These are phyloP conservation scores for Triticum urartu DNA, from an alignment of 176 grass and related monocot genomes.

Conservation along the genomic window DNA sequence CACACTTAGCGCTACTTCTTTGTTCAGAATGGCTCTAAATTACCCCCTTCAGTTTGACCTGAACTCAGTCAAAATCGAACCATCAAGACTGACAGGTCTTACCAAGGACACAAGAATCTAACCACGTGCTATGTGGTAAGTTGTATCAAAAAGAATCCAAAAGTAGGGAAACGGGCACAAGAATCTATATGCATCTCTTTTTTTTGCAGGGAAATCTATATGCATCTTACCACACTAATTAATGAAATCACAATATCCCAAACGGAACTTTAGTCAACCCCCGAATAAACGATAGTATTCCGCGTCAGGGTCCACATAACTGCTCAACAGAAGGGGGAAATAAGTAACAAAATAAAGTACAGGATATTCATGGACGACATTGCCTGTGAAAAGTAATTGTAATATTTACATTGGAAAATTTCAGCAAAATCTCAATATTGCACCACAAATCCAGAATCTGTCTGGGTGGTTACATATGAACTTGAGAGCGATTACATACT, in stretches of 20 bases:
- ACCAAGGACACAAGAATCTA: too few relatives aligned
- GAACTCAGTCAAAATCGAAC: not conserved
- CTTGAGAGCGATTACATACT: constrained; percentile 37
- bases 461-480: not conserved
- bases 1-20: not conserved
- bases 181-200: not conserved
- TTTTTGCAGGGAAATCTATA: not conserved
- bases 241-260: not conserved
- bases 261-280: not conserved
- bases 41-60: not conserved
- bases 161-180: too few relatives aligned
- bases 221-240: not conserved
- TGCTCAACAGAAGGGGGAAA: too few relatives aligned
- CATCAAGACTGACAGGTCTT: not conserved
- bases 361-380: not conserved
- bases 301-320: not conserved
- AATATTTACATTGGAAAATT: not conserved
- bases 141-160: too few relatives aligned
- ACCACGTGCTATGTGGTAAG: too few relatives aligned
- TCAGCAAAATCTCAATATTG: not conserved
- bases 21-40: not conserved
- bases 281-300: not conserved
- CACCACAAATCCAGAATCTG: not conserved
- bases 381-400: not conserved
- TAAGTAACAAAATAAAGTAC: not conserved